phyloP scores from a whole-genome alignment of 2,329 filamentous ascomycete species.

The Shiraia bambusicola region DNA sequence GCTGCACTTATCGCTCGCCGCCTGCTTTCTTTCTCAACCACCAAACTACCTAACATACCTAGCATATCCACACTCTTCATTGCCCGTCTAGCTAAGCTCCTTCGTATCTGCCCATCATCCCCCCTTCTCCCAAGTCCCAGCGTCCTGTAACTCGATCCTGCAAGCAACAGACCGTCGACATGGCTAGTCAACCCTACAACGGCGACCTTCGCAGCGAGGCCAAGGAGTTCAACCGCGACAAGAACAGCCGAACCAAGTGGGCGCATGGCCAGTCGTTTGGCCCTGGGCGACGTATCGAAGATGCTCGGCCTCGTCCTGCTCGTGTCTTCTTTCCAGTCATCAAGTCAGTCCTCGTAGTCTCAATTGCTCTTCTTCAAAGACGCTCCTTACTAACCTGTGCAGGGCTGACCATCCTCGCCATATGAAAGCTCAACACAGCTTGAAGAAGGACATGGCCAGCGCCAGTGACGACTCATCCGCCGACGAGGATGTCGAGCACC shows the following conservation, averaged over 20 bases:
- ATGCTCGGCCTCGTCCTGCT: conserved; percentile 40
- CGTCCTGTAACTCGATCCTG: conserved; percentile 10
- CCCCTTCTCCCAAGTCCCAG: neutral
- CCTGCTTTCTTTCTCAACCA: conserved; percentile 8
- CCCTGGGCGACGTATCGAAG: conserved; percentile 41
- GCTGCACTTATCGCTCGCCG: conserved; percentile 8
- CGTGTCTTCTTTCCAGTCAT: conserved; percentile 31
- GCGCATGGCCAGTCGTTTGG: conserved; percentile 47
- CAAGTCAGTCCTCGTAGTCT: conserved; percentile 27
- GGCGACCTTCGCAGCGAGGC: conserved; percentile 57
- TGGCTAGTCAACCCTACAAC: conserved; percentile 52
- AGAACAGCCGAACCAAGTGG: conserved; percentile 55
- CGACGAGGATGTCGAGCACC: conserved; percentile 49
- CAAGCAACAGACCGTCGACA: conserved; percentile 27
- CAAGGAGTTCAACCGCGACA: conserved; percentile 55
- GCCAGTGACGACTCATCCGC: conserved; percentile 47
- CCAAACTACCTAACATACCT: conserved; percentile 21
- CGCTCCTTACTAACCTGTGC: conserved; percentile 15
- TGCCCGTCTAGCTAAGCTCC: neutral
- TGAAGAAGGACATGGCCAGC: conserved; percentile 49
- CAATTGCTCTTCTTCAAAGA: neutral
- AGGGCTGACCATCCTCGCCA: conserved; percentile 27
- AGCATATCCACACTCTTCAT: conserved; percentile 7
- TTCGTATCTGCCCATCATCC: conserved; percentile 2
- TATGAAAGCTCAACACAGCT: conserved; percentile 37